Base-by-base conservation (phyloP, 2,329 filamentous ascomycete species). In the Dactylellina haptotyla region DNA sequence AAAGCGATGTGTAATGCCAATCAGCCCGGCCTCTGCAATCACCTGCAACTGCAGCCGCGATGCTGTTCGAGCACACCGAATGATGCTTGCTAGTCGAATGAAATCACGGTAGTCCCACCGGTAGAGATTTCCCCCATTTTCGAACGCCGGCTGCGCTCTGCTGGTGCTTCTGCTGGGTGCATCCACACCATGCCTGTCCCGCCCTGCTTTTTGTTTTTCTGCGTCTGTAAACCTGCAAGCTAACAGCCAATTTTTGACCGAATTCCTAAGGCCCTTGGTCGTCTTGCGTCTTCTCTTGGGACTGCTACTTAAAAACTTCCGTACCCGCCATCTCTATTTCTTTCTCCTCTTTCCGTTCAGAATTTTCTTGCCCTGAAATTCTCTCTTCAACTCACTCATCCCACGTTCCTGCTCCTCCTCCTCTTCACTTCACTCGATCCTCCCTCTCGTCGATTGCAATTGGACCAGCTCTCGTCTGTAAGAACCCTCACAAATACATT, bases 291-390 rank as follows among this genome's bases (percentile, higher is more conserved):
- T 39, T 39, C 34, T 41, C 37, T 50, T 25, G 26, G 50, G 23
- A 32, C 23, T 30, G 26, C 16, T 20, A 65, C 41, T 69, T 61
- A 69, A 59, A 69, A 69, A 69, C 54, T 37, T 46, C 58, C 50
- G 58, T 59, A 41, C 66, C 66, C 66, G 66, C 66, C 66, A 72
- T 72, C 66, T 54, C 28, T 26, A 59, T 72, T 72, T 54, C 26
- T 26, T 56, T 16, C 41, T 50, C n/a, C 23, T 37, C 30, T 23
- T 41, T 53, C 46, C 23, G 23, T 30, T 43, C 30, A 10, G 30
- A 32, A 18, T 28, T 26, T 53, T 39, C 14, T 54, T 43, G 39
- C 18, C 25, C 32, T 30, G 57, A 43, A 45, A 46, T 61, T 41
- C 39, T 37, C 54, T 59, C 48, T 63, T 37, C 50, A 32, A 25